Base-by-base conservation (phyloP, 75 land plant species). In the Pinus taeda region DNA sequence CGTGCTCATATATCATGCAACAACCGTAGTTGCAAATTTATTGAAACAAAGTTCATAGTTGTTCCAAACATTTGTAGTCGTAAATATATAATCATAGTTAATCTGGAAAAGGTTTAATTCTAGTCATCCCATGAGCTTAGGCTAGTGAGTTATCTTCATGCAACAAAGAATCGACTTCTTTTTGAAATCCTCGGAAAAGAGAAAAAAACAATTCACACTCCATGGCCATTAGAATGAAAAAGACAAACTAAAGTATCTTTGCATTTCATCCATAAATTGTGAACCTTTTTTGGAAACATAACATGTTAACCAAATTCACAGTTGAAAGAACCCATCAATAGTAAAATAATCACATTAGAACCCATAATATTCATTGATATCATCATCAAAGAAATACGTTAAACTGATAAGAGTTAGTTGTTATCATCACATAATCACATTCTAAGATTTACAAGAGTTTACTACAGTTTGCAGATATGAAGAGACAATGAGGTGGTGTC, bases 401-500 rank as follows among this genome's bases (percentile, higher is more conserved):
- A 6, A 45, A 45, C 9, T 9, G 8, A 8, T 45, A 45, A 45
- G 53, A 45, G 53, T 45, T 9, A 7, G 9, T 1, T 45, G 53
- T 45, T 45, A 45, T 45, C 9, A 45, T 45, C 53, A 45, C 53
- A 45, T 6, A 45, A 45, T 45, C 53, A 45, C 0, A 45, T 45
- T 45, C 53, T 45, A 45, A 45, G 53, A 45, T 45, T 45, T 6
- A 45, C 53, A 45, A 9, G 9, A 45, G 0, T 30, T 66, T 36
- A 37, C 71, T 69, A 36, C 3, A 69, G n/a, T 69, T 65, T 4
- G 9, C 71, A 21, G 21, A 70, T 56, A 8, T n/a, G 55, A 57
- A 69, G 82, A 76, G 82, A 81, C 82, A 81, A 67, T 79, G 82
- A 81, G 78, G 74, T 81, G 82, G n/a, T 81, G 69, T 81, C 82